Evolutionary conservation across 805 yeast species (phyloP), one percentile per base, ranked within the genome.

Genomic region (Torulaspora gathmanii): DNA sequence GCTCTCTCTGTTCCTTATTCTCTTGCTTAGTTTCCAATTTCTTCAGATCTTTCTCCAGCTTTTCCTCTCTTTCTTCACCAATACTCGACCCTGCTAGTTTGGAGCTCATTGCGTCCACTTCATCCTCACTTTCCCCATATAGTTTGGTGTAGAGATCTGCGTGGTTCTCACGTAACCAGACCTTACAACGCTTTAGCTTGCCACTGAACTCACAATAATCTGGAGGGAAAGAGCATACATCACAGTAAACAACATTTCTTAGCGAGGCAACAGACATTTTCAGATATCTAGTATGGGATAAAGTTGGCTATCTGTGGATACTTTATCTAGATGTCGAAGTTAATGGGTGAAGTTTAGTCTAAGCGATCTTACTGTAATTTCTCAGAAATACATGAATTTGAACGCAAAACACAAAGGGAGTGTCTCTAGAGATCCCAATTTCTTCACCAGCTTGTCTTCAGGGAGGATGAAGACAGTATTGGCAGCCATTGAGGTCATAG

Each of bases 151-250:
- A 90, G 31, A 83, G 61, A 12, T 77, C 84, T 2, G 71, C 67
- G 55, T 87, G 73, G 40, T 74, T 70, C 33, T 75, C 79, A 46
- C 75, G 70, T 35, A 91, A 73, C 95, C 96, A 88, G 17, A 75
- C 79, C 57, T 85, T 87, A 69, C 98, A 90, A 60, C 86, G 79
- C 61, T 82, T 83, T 65, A 86, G 74, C 22, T 81, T 70, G 37
- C 84, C 86, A 10, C 95, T 93, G 61, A 90, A 90, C 63, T 91
- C 97, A 70, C 98, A 90, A 69, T 82, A 90, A 47, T 81, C 96
- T 3, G 87, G 87, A n/a, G 96, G 95, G 60, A 77, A 82, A 1
- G 87, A 69, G 63, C 96, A 87, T 11, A 86, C 77, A 4, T 79
- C 88, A 63, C 96, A 87, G 68, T 87, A 87, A 12, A 75, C 58